Evolutionary conservation across 768 basidiomycete genomes (phyloP).

Genomic region (Amanita rubescens): DNA sequence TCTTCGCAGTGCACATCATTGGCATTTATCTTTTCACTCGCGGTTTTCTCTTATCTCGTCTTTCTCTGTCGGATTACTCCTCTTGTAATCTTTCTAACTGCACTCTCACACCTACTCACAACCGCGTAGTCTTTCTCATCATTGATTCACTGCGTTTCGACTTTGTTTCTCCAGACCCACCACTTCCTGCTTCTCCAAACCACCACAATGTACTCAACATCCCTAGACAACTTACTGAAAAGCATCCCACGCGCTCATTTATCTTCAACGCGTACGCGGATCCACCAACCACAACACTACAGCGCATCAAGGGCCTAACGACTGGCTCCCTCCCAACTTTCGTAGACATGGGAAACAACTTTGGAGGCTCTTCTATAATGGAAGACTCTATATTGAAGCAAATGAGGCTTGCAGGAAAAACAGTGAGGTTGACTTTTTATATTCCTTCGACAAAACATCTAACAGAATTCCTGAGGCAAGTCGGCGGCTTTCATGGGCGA

Average conservation of each 20-base stretch:
- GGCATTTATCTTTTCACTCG: slow-evolving; percentile 87
- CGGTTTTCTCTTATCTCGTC: slow-evolving; percentile 83
- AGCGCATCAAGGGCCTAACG: slow-evolving; percentile 90
- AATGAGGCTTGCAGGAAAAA: slow-evolving; percentile 48
- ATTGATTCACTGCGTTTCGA: slow-evolving; percentile 94
- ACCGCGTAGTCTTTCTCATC: slow-evolving; percentile 75
- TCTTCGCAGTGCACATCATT: slow-evolving; percentile 60
- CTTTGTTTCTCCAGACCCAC: slow-evolving; percentile 73
- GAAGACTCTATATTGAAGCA: slow-evolving; percentile 90
- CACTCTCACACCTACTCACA: slow-evolving; percentile 58
- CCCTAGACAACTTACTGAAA: slow-evolving; percentile 61
- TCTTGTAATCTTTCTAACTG: slow-evolving; percentile 32
- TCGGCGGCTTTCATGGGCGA: slow-evolving; percentile 93
- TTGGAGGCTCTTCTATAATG: slow-evolving; percentile 76
- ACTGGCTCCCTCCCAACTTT: slow-evolving; percentile 96
- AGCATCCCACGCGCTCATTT: slow-evolving; percentile 66
- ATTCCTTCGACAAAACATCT: not conserved
- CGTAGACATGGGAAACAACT: slow-evolving; percentile 88
- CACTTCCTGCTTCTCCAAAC: slow-evolving; percentile 50
- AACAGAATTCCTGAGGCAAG: slow-evolving; percentile 27
- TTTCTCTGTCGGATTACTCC: slow-evolving; percentile 56
- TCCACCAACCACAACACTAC: slow-evolving; percentile 92
- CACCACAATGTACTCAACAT: slow-evolving; percentile 82
- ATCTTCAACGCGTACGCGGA: slow-evolving; percentile 88
- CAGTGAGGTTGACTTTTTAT: slow-evolving; percentile 31